Percentiles rank a stretch among this genome's conserved stretches.
Conservation (phyloP, 129 eudicot species). For the Tanacetum coccineum region DNA sequence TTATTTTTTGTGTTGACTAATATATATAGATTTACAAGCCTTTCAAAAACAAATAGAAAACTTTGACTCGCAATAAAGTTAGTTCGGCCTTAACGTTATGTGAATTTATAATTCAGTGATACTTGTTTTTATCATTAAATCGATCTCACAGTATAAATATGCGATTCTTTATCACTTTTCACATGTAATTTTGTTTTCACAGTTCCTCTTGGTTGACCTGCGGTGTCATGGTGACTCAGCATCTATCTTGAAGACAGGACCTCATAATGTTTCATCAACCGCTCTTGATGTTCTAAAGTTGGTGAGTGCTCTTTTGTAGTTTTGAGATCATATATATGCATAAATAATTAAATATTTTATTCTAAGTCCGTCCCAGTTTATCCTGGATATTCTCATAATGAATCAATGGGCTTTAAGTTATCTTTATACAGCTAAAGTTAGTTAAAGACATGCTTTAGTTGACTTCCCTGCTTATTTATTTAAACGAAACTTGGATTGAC, state of each 20-base stretch:
- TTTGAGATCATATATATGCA: constrained; percentile 3
- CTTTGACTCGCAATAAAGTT: too few relatives aligned
- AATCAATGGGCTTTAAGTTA: constrained; percentile 6
- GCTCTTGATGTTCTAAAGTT: constrained; percentile 93
- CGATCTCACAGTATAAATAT: not conserved
- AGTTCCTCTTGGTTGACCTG: constrained; percentile 93
- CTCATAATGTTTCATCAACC: constrained; percentile 77
- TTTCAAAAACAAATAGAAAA: too few relatives aligned
- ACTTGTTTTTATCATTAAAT: too few relatives aligned
- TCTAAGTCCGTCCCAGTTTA: too few relatives aligned
- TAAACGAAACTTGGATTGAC: constrained; percentile 14
- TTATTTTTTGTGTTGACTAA: too few relatives aligned
- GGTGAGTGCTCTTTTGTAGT: constrained; percentile 39
- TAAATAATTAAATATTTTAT: not conserved
- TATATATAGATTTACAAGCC: too few relatives aligned
- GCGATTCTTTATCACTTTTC: constrained; percentile 17
- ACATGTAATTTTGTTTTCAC: constrained; percentile 26
- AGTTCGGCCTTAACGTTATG: too few relatives aligned
- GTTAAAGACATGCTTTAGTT: not conserved
- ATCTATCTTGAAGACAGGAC: constrained; percentile 58
- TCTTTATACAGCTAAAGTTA: not conserved
- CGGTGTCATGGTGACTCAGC: constrained; percentile 98
- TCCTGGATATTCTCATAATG: not conserved
- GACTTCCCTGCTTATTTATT: not conserved
- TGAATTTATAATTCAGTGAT: too few relatives aligned